Base-by-base conservation (phyloP, 208 protist species). In the Endotrypanum monterogeii region DNA sequence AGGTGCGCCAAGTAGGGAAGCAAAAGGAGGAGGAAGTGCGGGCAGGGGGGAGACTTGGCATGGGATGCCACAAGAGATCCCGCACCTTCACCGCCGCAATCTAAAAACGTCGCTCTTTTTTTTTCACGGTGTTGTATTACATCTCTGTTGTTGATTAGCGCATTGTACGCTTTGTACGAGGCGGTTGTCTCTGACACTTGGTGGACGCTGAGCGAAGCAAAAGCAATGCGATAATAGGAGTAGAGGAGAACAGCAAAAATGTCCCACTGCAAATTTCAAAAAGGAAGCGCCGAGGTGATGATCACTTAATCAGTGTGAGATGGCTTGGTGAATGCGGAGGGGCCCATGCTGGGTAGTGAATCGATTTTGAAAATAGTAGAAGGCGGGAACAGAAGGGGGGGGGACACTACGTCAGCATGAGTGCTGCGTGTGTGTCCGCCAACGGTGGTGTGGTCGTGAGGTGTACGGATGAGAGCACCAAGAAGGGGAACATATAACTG, bases 341-440 rank as follows among this genome's bases (percentile, higher is more conserved):
- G 41, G 9, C 41, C 41, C n/a, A n/a, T n/a, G n/a, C n/a, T n/a
- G n/a, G n/a, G n/a, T n/a, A n/a, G n/a, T n/a, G n/a, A n/a, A n/a
- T n/a, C n/a, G n/a, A n/a, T n/a, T n/a, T n/a, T n/a, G n/a, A 61
- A 25, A 1, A 56, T 8, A 75, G n/a, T 4, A 20, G 11, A 23
- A 50, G 23, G 41, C 41, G 50, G 11, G 28, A 41, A 74, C 67
- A 82, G 66, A 78, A 74, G 2, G 57, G 25, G 6, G 18, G 57
- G 9, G 7, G 20, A 20, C n/a, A 0, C 18, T 0, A 55, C 0
- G 2, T n/a, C 6, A 6, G n/a, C 51, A 55, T n/a, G 20, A 23
- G 9, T 63, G 58, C 35, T 11, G 35, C 11, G 12, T 44, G 58
- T 14, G 58, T 11, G 30, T 41, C 12, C 18, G 58, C 12, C 25